Base-by-base conservation (phyloP, 2,329 filamentous ascomycete species). In the Harringtonia aguacate region DNA sequence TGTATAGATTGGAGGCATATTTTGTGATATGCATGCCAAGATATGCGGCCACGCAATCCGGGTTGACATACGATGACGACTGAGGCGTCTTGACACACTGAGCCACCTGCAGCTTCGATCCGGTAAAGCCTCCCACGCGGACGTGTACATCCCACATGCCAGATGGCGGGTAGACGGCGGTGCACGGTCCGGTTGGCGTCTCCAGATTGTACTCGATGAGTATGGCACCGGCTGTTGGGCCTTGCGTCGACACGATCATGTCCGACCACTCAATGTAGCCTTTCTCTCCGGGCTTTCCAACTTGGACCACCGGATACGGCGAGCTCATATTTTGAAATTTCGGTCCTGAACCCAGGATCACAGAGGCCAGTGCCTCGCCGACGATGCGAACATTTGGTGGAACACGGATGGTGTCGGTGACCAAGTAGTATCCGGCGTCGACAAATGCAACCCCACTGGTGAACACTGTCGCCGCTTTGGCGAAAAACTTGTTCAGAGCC, bases 141-240 rank as follows among this genome's bases (percentile, higher is more conserved):
- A 82, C 75, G 61, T 89, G 84, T 13, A 82, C 76, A 52, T 89
- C 84, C 84, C 84, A 89, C 59, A 82, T 70, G 14, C 75, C 78
- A 4, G 65, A 65, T 3, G 70, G 69, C 15, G 47, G 49, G 21
- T 46, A 49, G 7, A 40, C 47, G 10, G 50, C 50, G 4, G 47
- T 39, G 30, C 50, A 51, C 4, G 47, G 37, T 2, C 51, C 53
- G 1, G 55, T 55, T 4, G 61, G 53, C 15, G 68, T 68, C 40
- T 68, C 70, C 15, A 88, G 65, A 57, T 89, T 89, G 69, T 80
- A 88, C 56, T 89, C 72, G 46, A 88, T 76, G 8, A 88, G 64
- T 8, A 81, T 68, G 1, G 84, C 84, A 5, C 85, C 85, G 1
- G 77, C 69, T 8, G 79, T 70, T 22, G 79, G 63, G 1, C 84